phyloP scores from a whole-genome alignment of 192 early-diverging fungal genomes.

The Globomyces pollinis-pini region DNA sequence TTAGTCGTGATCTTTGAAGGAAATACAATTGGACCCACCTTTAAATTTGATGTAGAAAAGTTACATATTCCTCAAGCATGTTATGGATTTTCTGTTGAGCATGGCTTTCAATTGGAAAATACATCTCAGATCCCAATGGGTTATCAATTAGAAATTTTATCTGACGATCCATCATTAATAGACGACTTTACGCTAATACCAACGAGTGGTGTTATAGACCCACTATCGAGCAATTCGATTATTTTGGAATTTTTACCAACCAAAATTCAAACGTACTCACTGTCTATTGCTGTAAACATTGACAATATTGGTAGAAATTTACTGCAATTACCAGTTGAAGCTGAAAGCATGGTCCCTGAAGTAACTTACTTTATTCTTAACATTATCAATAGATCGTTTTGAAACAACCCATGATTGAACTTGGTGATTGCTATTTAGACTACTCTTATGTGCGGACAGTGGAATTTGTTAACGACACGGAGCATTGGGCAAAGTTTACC shows the following conservation, averaged over 20 bases:
- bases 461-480: conserved; percentile 36
- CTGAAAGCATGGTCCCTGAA: conserved; percentile 47
- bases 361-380: conserved; percentile 21
- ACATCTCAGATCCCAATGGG: conserved; percentile 49
- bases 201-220: conserved; percentile 22
- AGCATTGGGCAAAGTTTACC: conserved; percentile 36
- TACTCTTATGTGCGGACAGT: conserved; percentile 32
- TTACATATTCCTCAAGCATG: conserved; percentile 38
- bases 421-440: conserved; percentile 42
- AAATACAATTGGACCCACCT: conserved; percentile 49
- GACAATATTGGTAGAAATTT: conserved; percentile 35
- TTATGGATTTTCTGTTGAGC: conserved; percentile 35
- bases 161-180: not conserved
- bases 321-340: conserved; percentile 25
- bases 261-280: conserved; percentile 24
- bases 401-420: conserved; percentile 27
- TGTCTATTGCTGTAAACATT: conserved; percentile 35
- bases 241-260: conserved; percentile 35
- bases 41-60: conserved; percentile 34
- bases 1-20: conserved; percentile 36
- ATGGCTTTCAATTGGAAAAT: conserved; percentile 32
- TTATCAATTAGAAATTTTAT: conserved; percentile 23
- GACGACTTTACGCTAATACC: conserved; percentile 35
- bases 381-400: conserved; percentile 39
- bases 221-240: conserved; percentile 15